Evolutionary conservation across 2,329 filamentous ascomycete species (phyloP).

Genomic region (Trichothecium sympodiale): DNA sequence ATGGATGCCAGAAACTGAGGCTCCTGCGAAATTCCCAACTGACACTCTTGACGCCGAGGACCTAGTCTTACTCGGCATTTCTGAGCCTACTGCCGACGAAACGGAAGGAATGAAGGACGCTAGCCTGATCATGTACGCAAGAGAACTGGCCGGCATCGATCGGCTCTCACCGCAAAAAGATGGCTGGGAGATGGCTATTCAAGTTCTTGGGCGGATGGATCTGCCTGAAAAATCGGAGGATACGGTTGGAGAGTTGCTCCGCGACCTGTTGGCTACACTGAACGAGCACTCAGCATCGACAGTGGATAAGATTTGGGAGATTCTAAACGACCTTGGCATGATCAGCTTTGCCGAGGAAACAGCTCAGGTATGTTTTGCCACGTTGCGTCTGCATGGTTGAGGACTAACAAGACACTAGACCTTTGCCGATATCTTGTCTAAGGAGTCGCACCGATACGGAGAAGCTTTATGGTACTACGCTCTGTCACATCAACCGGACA

Average conservation of each 20-base stretch:
- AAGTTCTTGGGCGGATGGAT: constrained; percentile 72
- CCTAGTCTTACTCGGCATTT: constrained; percentile 68
- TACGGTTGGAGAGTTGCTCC: constrained; percentile 62
- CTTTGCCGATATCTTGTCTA: constrained; percentile 69
- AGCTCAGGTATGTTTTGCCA: constrained; percentile 57
- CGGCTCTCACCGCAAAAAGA: constrained; percentile 41
- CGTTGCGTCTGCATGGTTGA: background rate
- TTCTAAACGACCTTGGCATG: constrained; percentile 71
- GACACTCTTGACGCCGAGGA: constrained; percentile 72
- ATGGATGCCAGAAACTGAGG: constrained; percentile 53
- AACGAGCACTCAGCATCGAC: constrained; percentile 57
- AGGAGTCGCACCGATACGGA: constrained; percentile 67
- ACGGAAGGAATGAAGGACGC: constrained; percentile 65
- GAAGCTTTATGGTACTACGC: constrained; percentile 86
- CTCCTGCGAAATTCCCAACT: constrained; percentile 33
- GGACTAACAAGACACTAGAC: constrained; percentile 39
- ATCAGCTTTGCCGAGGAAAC: constrained; percentile 67
- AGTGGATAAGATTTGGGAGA: constrained; percentile 70
- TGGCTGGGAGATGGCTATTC: constrained; percentile 84
- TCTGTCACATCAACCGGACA: constrained; percentile 64
- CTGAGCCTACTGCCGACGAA: constrained; percentile 44
- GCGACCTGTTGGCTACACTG: constrained; percentile 48
- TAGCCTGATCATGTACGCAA: constrained; percentile 66
- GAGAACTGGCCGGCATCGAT: constrained; percentile 48
- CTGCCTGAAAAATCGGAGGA: constrained; percentile 59